Evolutionary conservation across 495 filamentous ascomycete genomes (phyloP), one percentile per base, ranked within the genome.

Genomic region (Aspergillus indologenus): DNA sequence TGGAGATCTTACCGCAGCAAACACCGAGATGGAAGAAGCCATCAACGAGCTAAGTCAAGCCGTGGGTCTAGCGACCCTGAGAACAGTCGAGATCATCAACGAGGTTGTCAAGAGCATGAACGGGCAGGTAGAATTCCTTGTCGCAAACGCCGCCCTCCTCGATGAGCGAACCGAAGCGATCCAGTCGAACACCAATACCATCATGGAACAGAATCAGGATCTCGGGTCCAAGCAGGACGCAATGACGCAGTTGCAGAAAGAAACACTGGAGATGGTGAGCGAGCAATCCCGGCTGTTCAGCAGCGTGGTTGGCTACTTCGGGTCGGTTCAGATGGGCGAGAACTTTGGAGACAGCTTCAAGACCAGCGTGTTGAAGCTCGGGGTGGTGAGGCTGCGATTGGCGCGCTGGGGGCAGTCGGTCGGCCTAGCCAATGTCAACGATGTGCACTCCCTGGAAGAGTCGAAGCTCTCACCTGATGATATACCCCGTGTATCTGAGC

Each of bases 391-490:
- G 17, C 50, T 53, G 20, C 50, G 50, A 31, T 26, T 53, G n/a
- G 18, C 50, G 15, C 50, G 50, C 19, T 53, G 50, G 50, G 50
- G 50, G 5, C 50, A 53, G n/a, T 53, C 50, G 4, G 50, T 53
- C 19, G 50, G 50, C 23, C 50, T 53, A 0, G 23, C 50, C 26
- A 53, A 53, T 14, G 18, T 53, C n/a, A 18, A 31, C 21, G 26
- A 53, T 21, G 50, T 53, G 5, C 12, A 53, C 17, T 53, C 50
- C 6, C 34, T 53, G 14, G 9, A 42, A 12, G 26, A 42, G 14
- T 20, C 50, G 20, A 34, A 34, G 5, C 15, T 53, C 6, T 31
- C 29, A 9, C 17, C 50, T 17, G 50, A 53, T 5, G 50, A 53
- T 19, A 29, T 53, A 1, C 50, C 50, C 7, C 26, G 20, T 20